Percentiles rank a stretch among this genome's conserved stretches.
Evolutionary conservation across 1,284 basidiomycete genomes (phyloP).

Genomic region (Tremellales sp.): DNA sequence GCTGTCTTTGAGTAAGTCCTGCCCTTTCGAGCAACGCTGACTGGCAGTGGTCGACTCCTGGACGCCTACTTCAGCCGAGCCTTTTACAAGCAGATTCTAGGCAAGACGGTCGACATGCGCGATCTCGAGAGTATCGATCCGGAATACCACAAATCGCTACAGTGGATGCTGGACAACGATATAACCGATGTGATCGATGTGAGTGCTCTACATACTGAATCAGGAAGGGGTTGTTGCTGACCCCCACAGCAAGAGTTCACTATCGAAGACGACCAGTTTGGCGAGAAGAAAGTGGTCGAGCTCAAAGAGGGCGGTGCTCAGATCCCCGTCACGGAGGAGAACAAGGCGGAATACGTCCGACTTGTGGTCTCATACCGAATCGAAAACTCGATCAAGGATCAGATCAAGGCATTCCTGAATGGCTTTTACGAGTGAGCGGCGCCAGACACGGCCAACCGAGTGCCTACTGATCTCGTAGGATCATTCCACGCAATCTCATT

Average conservation of each 20-base stretch:
- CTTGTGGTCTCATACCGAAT: conserved; percentile 73
- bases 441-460: conserved; percentile 67
- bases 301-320: conserved; percentile 78
- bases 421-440: conserved; percentile 85
- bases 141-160: conserved; percentile 56
- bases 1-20: conserved; percentile 38
- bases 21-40: not conserved
- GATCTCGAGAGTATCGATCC: conserved; percentile 97
- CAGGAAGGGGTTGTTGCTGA: no score
- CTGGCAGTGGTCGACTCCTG: conserved; percentile 75
- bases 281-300: conserved; percentile 77
- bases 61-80: conserved; percentile 98
- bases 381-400: conserved; percentile 92
- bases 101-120: conserved; percentile 84
- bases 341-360: conserved; percentile 95
- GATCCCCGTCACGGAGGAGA: conserved; percentile 86
- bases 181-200: conserved; percentile 47
- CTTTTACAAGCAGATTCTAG: conserved; percentile 86
- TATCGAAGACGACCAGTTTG: conserved; percentile 64
- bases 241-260: conserved; percentile 46
- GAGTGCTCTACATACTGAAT: conserved; percentile 7
- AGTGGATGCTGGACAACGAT: conserved; percentile 51
- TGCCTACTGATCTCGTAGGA: no score
- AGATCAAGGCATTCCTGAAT: conserved; percentile 82
- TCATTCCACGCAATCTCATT: conserved; percentile 48